Evolutionary conservation across 192 early-diverging fungal genomes (phyloP).

Genomic region (Tieghemiomyces parasiticus): DNA sequence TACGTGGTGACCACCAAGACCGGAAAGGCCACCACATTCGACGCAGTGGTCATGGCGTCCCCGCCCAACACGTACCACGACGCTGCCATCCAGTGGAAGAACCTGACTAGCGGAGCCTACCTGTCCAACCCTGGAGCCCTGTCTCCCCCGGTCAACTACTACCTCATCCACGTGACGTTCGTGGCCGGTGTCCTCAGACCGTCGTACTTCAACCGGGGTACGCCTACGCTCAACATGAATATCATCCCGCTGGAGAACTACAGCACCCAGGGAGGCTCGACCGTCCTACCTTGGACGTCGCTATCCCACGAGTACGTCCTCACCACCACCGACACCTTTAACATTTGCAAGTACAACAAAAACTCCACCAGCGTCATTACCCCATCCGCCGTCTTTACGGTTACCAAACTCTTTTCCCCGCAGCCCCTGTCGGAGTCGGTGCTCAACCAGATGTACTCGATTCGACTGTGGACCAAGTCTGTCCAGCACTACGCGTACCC

Average conservation of each 20-base stretch:
- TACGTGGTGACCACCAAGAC: slow-evolving; percentile 20
- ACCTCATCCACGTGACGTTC: slow-evolving; percentile 41
- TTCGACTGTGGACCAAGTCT: slow-evolving; percentile 29
- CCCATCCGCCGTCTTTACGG: slow-evolving; percentile 23
- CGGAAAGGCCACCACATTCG: slow-evolving; percentile 29
- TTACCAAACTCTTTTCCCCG: slow-evolving; percentile 44
- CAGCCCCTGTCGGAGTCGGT: slow-evolving; percentile 21
- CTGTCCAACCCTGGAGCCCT: background rate
- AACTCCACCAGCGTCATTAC: slow-evolving; percentile 31
- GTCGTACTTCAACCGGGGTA: slow-evolving; percentile 23
- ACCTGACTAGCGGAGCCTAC: background rate
- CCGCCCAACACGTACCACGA: slow-evolving; percentile 20
- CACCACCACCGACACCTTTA: slow-evolving; percentile 15
- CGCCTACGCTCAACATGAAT: background rate
- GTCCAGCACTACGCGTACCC: slow-evolving; percentile 49
- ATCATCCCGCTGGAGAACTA: slow-evolving; percentile 30
- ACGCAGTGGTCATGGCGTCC: slow-evolving; percentile 42
- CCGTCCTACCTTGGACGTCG: background rate
- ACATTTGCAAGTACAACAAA: slow-evolving; percentile 15
- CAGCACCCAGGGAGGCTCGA: slow-evolving; percentile 21
- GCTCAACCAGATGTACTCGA: slow-evolving; percentile 27
- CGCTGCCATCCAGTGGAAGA: slow-evolving; percentile 9
- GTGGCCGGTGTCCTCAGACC: slow-evolving; percentile 34
- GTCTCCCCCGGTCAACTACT: slow-evolving; percentile 17
- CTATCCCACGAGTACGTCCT: background rate